Percentiles rank a stretch among this genome's conserved stretches.
These are phyloP conservation scores for Coemansia sp. DNA, from an alignment of 192 early-diverging fungal species.

Conservation along the genomic window DNA sequence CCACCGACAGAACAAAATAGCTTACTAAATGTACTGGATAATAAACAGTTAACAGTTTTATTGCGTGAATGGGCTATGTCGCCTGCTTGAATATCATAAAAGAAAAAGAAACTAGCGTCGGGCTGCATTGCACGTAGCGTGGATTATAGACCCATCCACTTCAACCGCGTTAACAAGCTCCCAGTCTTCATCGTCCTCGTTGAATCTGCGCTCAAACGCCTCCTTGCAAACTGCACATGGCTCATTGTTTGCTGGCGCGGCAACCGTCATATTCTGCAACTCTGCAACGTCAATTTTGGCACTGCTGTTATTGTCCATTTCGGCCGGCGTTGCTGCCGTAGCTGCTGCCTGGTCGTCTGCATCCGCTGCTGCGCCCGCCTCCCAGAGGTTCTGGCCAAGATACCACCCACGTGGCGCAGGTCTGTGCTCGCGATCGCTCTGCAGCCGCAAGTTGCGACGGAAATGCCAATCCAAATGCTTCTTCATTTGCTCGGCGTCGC, in stretches of 20 bases:
- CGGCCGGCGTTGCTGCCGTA: slow-evolving; percentile 27
- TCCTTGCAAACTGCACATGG: slow-evolving; percentile 77
- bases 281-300: slow-evolving; percentile 26
- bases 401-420: slow-evolving; percentile 89
- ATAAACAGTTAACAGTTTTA: neutral
- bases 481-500: slow-evolving; percentile 71
- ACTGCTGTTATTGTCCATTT: slow-evolving; percentile 11
- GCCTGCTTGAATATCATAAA: neutral
- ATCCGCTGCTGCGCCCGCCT: slow-evolving; percentile 29
- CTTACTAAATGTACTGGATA: neutral
- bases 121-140: slow-evolving; percentile 45
- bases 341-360: neutral
- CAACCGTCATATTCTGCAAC: slow-evolving; percentile 43
- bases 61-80: slow-evolving; percentile 1
- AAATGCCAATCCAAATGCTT: slow-evolving; percentile 96
- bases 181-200: slow-evolving; percentile 77
- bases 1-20: no score
- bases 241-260: slow-evolving; percentile 52
- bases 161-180: slow-evolving; percentile 67
- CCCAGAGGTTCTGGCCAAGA: slow-evolving; percentile 58
- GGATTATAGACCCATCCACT: slow-evolving; percentile 55
- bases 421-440: slow-evolving; percentile 79
- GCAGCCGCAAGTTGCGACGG: slow-evolving; percentile 79
- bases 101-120: neutral
- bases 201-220: slow-evolving; percentile 69